phyloP scores from a whole-genome alignment of 1,139 yeast species.

The Nakaseomyces nivariensis region DNA sequence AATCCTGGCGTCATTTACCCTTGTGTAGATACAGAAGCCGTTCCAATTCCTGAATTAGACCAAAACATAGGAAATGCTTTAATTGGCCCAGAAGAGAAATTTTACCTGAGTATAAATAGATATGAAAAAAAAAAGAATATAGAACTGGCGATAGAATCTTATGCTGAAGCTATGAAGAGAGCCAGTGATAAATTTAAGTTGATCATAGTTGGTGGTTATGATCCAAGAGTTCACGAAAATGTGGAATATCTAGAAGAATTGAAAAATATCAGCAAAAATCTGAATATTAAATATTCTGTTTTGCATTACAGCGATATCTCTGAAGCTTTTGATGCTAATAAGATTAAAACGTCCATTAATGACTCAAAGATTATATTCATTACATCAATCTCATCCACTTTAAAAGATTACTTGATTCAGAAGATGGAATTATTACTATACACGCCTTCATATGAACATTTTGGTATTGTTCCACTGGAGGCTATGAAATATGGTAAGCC shows the following conservation, averaged over 20 bases:
- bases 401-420: slow-evolving; percentile 56
- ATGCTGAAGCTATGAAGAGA: slow-evolving; percentile 30
- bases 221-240: slow-evolving; percentile 64
- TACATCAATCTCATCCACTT: slow-evolving; percentile 62
- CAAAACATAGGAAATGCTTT: slow-evolving; percentile 13
- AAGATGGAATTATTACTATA: slow-evolving; percentile 57
- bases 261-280: slow-evolving; percentile 37
- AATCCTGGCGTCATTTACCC: slow-evolving; percentile 77
- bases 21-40: slow-evolving; percentile 49
- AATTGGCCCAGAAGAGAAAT: slow-evolving; percentile 20
- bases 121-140: slow-evolving; percentile 82
- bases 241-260: slow-evolving; percentile 60
- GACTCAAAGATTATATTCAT: slow-evolving; percentile 52
- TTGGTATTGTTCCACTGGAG: slow-evolving; percentile 95
- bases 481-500: slow-evolving; percentile 81
- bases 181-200: slow-evolving; percentile 34
- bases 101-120: slow-evolving; percentile 70
- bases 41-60: slow-evolving; percentile 16
- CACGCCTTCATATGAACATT: slow-evolving; percentile 89
- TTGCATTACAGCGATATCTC: slow-evolving; percentile 35
- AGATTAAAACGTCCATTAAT: slow-evolving; percentile 6
- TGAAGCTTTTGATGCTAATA: slow-evolving; percentile 29
- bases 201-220: slow-evolving; percentile 89
- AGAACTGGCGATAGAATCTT: slow-evolving; percentile 64
- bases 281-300: slow-evolving; percentile 40